A percentile compares a stretch with the other conserved stretches of the same genome.
Conservation (phyloP, 352 stramenopile species). For the Phytophthora sansomeana region DNA sequence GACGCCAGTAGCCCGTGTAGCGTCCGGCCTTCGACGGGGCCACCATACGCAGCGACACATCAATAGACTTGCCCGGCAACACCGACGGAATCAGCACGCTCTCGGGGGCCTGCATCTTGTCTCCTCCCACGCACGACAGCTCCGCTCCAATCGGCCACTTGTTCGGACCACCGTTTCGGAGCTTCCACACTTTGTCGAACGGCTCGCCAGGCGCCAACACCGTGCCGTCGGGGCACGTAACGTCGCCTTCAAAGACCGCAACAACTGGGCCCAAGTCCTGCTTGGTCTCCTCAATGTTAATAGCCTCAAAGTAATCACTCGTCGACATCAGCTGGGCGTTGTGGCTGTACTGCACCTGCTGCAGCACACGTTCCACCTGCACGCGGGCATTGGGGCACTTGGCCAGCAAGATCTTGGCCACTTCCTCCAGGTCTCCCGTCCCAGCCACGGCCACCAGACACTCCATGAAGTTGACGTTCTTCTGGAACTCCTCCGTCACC, state of each 20-base stretch:
- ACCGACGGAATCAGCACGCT: conserved; percentile 78
- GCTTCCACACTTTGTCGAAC: conserved; percentile 90
- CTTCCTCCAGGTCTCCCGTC: conserved; percentile 67
- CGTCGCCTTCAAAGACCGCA: conserved; percentile 89
- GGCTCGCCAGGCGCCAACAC: conserved; percentile 67
- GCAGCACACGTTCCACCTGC: conserved; percentile 78
- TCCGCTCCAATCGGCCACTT: conserved; percentile 82
- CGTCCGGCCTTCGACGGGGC: conserved; percentile 66
- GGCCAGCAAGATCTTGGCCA: conserved; percentile 76
- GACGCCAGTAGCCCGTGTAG: conserved; percentile 92
- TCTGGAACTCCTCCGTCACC: conserved; percentile 70
- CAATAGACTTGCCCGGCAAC: conserved; percentile 68
- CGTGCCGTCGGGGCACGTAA: conserved; percentile 87
- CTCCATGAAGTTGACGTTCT: conserved; percentile 57
- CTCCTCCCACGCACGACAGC: conserved; percentile 73
- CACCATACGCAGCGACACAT: conserved; percentile 80
- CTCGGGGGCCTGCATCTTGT: conserved; percentile 80
- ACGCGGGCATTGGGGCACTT: conserved; percentile 79
- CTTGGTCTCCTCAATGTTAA: conserved; percentile 75
- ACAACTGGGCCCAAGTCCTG: conserved; percentile 71
- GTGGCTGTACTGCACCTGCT: conserved; percentile 74
- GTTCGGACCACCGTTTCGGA: conserved; percentile 80
- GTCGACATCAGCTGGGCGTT: conserved; percentile 74
- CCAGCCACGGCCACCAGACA: conserved; percentile 62
- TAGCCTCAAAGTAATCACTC: conserved; percentile 79